phyloP scores from a whole-genome alignment of 2,329 filamentous ascomycete genomes.

The Exophiala sp. region DNA sequence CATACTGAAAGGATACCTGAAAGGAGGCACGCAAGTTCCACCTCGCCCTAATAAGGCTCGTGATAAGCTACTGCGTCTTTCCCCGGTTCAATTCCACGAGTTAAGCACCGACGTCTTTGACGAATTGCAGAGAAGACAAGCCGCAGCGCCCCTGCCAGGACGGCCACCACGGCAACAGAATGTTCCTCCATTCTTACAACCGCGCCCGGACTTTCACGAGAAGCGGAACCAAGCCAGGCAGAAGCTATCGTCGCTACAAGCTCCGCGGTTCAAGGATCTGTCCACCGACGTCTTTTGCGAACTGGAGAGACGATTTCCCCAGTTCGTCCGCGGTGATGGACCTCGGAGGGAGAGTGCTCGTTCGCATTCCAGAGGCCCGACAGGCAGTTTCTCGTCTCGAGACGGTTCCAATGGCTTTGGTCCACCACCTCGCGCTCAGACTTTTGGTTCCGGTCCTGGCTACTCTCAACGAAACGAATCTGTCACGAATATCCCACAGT shows the following conservation, averaged over 20 bases:
- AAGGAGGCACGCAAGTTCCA: slow-evolving; percentile 31
- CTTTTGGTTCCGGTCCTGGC: slow-evolving; percentile 21
- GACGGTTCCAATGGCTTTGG: slow-evolving; percentile 37
- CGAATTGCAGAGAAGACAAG: slow-evolving; percentile 83
- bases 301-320: slow-evolving; percentile 82
- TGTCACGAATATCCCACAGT: slow-evolving; percentile 16
- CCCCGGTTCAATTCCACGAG: slow-evolving; percentile 91
- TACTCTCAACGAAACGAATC: slow-evolving; percentile 14
- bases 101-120: slow-evolving; percentile 97
- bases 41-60: slow-evolving; percentile 73
- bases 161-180: slow-evolving; percentile 42
- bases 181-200: slow-evolving; percentile 68
- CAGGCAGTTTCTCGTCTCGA: slow-evolving; percentile 53
- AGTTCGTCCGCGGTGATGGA: slow-evolving; percentile 68
- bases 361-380: slow-evolving; percentile 54
- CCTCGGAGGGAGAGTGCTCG: slow-evolving; percentile 67
- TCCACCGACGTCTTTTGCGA: slow-evolving; percentile 97
- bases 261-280: slow-evolving; percentile 82
- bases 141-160: slow-evolving; percentile 46
- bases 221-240: slow-evolving; percentile 98
- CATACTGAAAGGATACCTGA: slow-evolving; percentile 72
- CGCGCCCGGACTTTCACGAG: slow-evolving; percentile 88
- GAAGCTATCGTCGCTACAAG: slow-evolving; percentile 84
- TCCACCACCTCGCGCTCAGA: slow-evolving; percentile 27
- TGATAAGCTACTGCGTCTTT: slow-evolving; percentile 88